Evolutionary conservation across 768 basidiomycete species (phyloP).

Genomic region (Suillus placidus): DNA sequence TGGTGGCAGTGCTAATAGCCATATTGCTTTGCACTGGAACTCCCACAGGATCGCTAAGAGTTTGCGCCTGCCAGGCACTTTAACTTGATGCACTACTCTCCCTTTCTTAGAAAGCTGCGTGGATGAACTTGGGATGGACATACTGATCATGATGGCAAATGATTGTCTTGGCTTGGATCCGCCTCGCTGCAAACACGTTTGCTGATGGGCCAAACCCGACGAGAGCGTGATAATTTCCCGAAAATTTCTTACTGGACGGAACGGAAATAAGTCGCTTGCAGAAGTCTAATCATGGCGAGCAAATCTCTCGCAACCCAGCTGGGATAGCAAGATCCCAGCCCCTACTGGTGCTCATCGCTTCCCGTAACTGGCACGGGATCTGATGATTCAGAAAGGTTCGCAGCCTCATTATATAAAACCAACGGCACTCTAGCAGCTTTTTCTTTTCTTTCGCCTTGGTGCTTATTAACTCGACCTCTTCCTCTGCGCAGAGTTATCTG

Average conservation of each 20-base stretch:
- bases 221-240: conserved; percentile 23
- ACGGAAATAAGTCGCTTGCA: conserved; percentile 35
- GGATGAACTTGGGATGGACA: neutral
- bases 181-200: conserved; percentile 37
- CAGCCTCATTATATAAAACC: conserved; percentile 27
- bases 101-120: neutral
- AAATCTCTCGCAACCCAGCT: conserved; percentile 24
- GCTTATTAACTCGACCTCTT: conserved; percentile 6
- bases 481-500: conserved; percentile 5
- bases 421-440: conserved; percentile 5
- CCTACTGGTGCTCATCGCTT: conserved; percentile 10
- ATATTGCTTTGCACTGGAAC: neutral
- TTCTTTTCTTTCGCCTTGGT: conserved; percentile 14
- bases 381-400: conserved; percentile 17
- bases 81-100: neutral
- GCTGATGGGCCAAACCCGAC: conserved; percentile 29
- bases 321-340: conserved; percentile 9
- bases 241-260: conserved; percentile 19
- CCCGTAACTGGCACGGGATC: conserved; percentile 30
- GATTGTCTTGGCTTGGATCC: conserved; percentile 18
- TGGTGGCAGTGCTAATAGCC: neutral
- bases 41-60: neutral
- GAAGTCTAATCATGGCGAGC: conserved; percentile 28
- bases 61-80: neutral
- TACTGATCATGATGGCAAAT: conserved; percentile 6